Conservation (phyloP, 108 stramenopile genomes). For the Skeletonema grethae region DNA sequence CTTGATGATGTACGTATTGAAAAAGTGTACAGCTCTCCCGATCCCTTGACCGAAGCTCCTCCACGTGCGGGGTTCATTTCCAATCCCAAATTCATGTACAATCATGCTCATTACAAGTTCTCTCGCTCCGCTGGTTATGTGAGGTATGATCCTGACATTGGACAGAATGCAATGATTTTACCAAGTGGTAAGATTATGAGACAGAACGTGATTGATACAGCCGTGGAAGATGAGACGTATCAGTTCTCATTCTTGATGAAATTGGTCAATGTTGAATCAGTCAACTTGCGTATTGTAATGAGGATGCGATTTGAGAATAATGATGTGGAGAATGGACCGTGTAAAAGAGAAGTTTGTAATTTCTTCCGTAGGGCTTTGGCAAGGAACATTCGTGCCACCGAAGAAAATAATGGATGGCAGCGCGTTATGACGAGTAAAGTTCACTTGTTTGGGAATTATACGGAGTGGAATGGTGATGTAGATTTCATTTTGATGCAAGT, state of each 20-base stretch:
- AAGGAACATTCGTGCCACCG: background rate
- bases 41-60: background rate
- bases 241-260: constrained; percentile 17
- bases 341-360: constrained; percentile 20
- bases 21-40: background rate
- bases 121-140: background rate
- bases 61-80: constrained; percentile 18
- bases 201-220: constrained; percentile 24
- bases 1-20: constrained; percentile 33
- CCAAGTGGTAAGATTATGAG: constrained; percentile 12
- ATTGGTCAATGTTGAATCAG: constrained; percentile 1
- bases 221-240: constrained; percentile 20
- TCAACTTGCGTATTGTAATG: constrained; percentile 20
- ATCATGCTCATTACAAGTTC: constrained; percentile 26
- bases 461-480: constrained; percentile 33
- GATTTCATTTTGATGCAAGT: constrained; percentile 32
- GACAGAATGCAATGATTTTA: constrained; percentile 24
- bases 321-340: constrained; percentile 32
- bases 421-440: constrained; percentile 20
- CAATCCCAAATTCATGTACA: constrained; percentile 29
- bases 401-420: constrained; percentile 17
- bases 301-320: constrained; percentile 34
- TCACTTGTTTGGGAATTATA: constrained; percentile 37
- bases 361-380: constrained; percentile 21
- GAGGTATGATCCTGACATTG: constrained; percentile 16